Evolutionary conservation across 192 early-diverging fungal species (phyloP).

Genomic region (Backusella tarrabulga): DNA sequence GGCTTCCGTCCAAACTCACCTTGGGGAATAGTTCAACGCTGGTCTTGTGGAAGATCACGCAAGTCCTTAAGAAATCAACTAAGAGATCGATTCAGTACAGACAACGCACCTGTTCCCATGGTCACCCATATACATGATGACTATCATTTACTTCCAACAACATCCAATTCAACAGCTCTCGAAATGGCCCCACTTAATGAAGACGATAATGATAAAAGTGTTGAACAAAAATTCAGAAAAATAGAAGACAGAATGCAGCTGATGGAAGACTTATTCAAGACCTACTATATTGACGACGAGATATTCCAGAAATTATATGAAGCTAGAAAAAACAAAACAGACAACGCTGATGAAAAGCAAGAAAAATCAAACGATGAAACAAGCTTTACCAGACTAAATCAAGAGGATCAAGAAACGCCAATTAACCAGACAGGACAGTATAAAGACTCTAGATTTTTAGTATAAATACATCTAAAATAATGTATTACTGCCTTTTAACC

Average conservation of each 20-base stretch:
- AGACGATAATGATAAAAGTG: background rate
- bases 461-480: no score
- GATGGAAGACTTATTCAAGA: no score
- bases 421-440: no score
- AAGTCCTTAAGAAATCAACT: background rate
- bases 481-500: no score
- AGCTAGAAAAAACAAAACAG: background rate
- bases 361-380: no score
- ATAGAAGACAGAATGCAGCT: constrained; percentile 9
- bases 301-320: background rate
- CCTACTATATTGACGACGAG: no score
- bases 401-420: no score
- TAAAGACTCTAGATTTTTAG: no score
- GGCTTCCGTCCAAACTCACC: no score
- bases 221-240: background rate
- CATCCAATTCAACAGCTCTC: no score
- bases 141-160: background rate
- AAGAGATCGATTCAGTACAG: background rate
- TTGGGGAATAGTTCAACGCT: background rate
- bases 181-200: background rate
- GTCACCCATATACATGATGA: background rate
- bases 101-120: constrained; percentile 9
- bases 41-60: constrained; percentile 12
- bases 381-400: no score
- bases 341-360: background rate